These are phyloP conservation scores for Didymella sp. DNA, from an alignment of 2,329 filamentous ascomycete genomes.

Conservation along the genomic window DNA sequence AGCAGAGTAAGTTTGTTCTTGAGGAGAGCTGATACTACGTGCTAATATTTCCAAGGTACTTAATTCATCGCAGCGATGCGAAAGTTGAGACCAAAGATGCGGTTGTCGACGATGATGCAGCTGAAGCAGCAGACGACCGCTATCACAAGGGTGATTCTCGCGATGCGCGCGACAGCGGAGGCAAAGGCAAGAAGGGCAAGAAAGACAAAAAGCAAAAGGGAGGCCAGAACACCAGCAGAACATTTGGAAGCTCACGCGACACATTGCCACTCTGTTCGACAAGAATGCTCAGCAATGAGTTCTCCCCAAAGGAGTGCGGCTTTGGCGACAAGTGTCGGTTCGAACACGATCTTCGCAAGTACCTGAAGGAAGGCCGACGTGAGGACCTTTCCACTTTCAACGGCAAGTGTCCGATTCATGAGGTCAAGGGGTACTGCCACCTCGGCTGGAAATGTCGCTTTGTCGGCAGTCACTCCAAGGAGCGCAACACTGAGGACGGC, in stretches of 20 bases:
- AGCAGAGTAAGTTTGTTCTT: conserved; percentile 63
- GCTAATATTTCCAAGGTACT: conserved; percentile 34
- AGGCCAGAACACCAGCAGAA: conserved; percentile 83
- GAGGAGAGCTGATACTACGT: background rate
- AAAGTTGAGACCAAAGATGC: conserved; percentile 33
- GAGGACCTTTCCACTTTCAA: conserved; percentile 78
- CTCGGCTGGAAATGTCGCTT: conserved; percentile 96
- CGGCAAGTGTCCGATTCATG: conserved; percentile 82
- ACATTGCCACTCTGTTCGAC: conserved; percentile 79
- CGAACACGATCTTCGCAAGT: conserved; percentile 84
- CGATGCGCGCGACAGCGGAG: conserved; percentile 45
- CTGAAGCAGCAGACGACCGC: conserved; percentile 60
- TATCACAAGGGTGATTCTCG: conserved; percentile 52
- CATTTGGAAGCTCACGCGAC: conserved; percentile 82
- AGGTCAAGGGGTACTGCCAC: conserved; percentile 75
- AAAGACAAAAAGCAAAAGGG: conserved; percentile 67
- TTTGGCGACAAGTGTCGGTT: conserved; percentile 83
- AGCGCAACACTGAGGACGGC: conserved; percentile 79
- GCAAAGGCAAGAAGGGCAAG: conserved; percentile 56
- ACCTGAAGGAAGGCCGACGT: conserved; percentile 81
- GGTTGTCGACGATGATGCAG: conserved; percentile 62
- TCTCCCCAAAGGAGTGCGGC: conserved; percentile 76
- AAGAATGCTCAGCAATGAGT: conserved; percentile 74
- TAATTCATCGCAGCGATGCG: conserved; percentile 40
- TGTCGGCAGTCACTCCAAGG: conserved; percentile 82